Base-by-base conservation (phyloP, 192 early-diverging fungal genomes). In the Funneliformis mosseae region DNA sequence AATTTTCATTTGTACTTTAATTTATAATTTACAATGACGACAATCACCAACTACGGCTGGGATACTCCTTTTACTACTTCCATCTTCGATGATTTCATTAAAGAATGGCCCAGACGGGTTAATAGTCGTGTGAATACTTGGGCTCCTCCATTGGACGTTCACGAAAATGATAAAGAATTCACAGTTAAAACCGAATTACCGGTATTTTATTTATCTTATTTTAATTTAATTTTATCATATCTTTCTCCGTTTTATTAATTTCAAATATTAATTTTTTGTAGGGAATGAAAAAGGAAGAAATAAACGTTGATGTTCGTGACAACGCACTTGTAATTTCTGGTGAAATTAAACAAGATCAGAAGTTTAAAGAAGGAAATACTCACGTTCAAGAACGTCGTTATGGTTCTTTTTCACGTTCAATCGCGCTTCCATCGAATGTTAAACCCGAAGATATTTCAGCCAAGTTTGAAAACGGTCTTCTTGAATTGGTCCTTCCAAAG, bases 241-340 rank as follows among this genome's bases (percentile, higher is more conserved):
- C 25, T 23, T 25, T 25, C 7, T 28, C 25, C 11, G 16, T 67
- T 67, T 23, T 5, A 23, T 23, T 45, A 18, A 43, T n/a, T n/a
- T n/a, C n/a, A 21, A 4, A 60, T 75, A 38, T 75, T 18, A 28
- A 0, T 38, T 41, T 63, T 38, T 42, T 16, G 7, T 74, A 76
- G 74, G 91, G 91, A 10, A 81, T 90, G 18, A 73, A 55, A 33
- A 89, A 92, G 71, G 88, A 91, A n/a, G 83, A 92, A 28, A 81
- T 92, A 70, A 83, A 88, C 59, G 46, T 92, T 39, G 83, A 85
- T 21, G 74, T 86, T 39, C 84, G 81, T 14, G 89, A 88, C 33
- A 82, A 91, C 42, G 42, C 77, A 41, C 59, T 92, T n/a, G 82
- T 81, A 6, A 81, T 92, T 69, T 82, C 82, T 60, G 90, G 89